Conservation (phyloP, 768 basidiomycete genomes). For the Phylloporus rhodoxanthus region DNA sequence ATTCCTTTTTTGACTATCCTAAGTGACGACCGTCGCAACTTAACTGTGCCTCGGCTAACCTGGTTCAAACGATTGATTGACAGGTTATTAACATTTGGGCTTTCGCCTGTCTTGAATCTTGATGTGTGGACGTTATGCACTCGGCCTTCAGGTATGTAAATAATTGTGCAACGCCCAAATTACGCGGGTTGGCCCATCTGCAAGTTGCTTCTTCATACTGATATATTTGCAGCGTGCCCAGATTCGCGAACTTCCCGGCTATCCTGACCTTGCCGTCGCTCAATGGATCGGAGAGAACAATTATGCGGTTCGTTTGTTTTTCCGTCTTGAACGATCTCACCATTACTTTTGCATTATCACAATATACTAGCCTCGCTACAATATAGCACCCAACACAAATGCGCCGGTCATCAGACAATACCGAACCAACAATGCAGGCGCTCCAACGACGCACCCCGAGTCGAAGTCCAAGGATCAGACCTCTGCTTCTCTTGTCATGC, state of each 20-base stretch:
- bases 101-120: too few relatives aligned
- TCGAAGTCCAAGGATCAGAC: conserved; percentile 1
- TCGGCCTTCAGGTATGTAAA: conserved; percentile 4
- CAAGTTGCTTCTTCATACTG: background rate
- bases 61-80: too few relatives aligned
- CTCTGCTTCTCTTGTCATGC: conserved; percentile 45
- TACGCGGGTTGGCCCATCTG: background rate
- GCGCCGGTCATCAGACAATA: conserved; percentile 67
- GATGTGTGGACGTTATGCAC: conserved; percentile 4
- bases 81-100: too few relatives aligned
- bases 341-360: background rate
- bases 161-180: background rate
- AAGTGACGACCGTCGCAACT: too few relatives aligned
- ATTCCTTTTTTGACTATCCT: too few relatives aligned
- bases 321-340: background rate
- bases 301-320: conserved; percentile 39
- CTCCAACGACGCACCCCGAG: background rate
- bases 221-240: conserved; percentile 20
- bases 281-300: conserved; percentile 58
- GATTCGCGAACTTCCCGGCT: conserved; percentile 35
- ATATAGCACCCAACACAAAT: conserved; percentile 76
- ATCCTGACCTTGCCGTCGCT: conserved; percentile 38
- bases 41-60: too few relatives aligned
- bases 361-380: conserved; percentile 49
- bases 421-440: background rate